Evolutionary conservation across 2,329 filamentous ascomycete genomes (phyloP).

Genomic region (Colletotrichum gigasporum): DNA sequence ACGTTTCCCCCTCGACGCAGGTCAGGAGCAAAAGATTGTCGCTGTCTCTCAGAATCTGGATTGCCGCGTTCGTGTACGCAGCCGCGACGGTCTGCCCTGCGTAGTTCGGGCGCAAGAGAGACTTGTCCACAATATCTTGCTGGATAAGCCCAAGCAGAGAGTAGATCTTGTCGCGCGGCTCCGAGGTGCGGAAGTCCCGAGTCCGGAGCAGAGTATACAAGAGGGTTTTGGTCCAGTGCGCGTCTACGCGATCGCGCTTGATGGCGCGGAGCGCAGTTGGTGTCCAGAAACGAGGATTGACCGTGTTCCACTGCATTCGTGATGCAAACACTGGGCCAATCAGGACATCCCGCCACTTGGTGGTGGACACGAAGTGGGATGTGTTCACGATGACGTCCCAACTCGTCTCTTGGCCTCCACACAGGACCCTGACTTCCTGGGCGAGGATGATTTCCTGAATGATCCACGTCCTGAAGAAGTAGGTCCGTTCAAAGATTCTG

Average conservation of each 20-base stretch:
- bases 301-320: too few relatives aligned
- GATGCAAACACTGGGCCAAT: too few relatives aligned
- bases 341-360: too few relatives aligned
- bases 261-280: neutral
- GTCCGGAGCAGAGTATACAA: neutral
- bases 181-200: constrained; percentile 17
- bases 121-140: neutral
- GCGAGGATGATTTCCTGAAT: constrained; percentile 32
- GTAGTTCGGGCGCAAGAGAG: neutral
- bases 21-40: neutral
- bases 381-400: neutral
- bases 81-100: neutral
- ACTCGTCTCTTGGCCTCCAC: too few relatives aligned
- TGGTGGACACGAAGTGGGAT: neutral
- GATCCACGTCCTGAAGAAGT: constrained; percentile 32
- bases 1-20: neutral
- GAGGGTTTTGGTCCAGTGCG: neutral
- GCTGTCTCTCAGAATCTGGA: neutral
- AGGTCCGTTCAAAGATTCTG: too few relatives aligned
- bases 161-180: constrained; percentile 33
- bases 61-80: neutral
- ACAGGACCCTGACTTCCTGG: too few relatives aligned
- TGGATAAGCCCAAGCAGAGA: constrained; percentile 28
- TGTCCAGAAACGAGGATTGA: too few relatives aligned
- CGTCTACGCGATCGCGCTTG: neutral